Conservation (phyloP, 2,329 filamentous ascomycete genomes). For the Penicillium sclerotigenum region DNA sequence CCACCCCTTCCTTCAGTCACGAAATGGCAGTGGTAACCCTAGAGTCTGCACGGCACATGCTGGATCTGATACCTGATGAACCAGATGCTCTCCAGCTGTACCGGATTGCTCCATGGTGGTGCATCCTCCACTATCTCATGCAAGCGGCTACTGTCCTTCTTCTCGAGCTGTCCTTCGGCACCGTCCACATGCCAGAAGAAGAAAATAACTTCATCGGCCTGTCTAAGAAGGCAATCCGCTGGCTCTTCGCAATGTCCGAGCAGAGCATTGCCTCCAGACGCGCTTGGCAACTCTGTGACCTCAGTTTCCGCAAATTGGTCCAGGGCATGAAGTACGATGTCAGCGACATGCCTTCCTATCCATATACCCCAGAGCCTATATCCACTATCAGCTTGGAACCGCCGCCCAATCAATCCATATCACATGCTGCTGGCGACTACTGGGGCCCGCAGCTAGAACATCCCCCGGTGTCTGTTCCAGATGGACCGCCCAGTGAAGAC, state of each 20-base stretch:
- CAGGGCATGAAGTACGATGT: conserved; percentile 36
- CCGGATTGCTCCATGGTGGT: conserved; percentile 45
- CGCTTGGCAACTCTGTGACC: conserved; percentile 44
- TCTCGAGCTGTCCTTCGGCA: conserved; percentile 46
- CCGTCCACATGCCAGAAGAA: conserved; percentile 43
- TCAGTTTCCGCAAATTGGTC: conserved; percentile 35
- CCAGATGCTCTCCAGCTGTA: conserved; percentile 43
- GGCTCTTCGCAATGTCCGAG: conserved; percentile 43
- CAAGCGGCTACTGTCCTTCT: conserved; percentile 45
- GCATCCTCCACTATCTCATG: conserved; percentile 46
- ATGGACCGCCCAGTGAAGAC: conserved; percentile 8
- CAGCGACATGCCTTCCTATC: conserved; percentile 32
- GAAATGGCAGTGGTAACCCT: conserved; percentile 40
- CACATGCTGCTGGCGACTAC: neutral
- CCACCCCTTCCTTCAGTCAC: conserved; percentile 36
- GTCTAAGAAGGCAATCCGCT: conserved; percentile 43
- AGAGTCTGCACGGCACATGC: conserved; percentile 38
- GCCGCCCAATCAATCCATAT: neutral
- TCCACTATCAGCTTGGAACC: conserved; percentile 6
- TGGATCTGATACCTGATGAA: conserved; percentile 43
- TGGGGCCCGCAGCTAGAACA: conserved; percentile 17
- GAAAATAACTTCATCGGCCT: conserved; percentile 36
- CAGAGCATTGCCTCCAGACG: conserved; percentile 40
- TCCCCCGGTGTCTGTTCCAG: neutral
- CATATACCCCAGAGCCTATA: conserved; percentile 16